Evolutionary conservation across 2,329 filamentous ascomycete genomes (phyloP).

Genomic region (Beauveria bassiana): DNA sequence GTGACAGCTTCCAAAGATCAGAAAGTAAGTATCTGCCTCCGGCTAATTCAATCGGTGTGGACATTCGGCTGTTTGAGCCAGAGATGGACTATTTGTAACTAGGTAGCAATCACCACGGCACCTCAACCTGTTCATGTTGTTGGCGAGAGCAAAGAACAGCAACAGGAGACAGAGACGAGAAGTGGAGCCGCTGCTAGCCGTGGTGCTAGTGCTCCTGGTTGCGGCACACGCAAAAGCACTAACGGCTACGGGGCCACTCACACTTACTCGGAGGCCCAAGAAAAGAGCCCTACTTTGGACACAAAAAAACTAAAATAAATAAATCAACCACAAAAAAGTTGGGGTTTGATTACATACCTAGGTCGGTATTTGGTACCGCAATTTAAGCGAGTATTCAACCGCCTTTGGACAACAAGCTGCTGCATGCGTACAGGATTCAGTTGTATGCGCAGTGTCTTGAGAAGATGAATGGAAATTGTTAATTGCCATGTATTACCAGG

Average conservation of each 20-base stretch:
- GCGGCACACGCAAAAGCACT: neutral
- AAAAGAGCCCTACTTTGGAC: conserved; percentile 10
- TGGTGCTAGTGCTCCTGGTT: neutral
- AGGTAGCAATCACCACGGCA: neutral
- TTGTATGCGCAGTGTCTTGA: neutral
- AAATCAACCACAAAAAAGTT: neutral
- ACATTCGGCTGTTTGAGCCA: too few relatives aligned
- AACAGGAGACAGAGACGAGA: neutral
- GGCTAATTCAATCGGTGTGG: too few relatives aligned
- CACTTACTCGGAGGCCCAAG: neutral
- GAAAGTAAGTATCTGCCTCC: neutral
- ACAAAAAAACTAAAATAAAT: conserved; percentile 5
- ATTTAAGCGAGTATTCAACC: conserved; percentile 3
- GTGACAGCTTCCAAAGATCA: neutral
- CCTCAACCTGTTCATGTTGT: neutral
- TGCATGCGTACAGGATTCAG: neutral
- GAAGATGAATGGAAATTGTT: neutral
- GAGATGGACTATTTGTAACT: too few relatives aligned
- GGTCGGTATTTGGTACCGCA: neutral
- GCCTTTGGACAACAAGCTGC: neutral
- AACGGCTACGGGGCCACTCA: neutral
- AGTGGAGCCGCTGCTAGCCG: neutral
- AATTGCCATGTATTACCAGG: neutral
- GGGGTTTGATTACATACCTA: neutral
- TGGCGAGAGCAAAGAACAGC: too few relatives aligned